phyloP scores from a whole-genome alignment of 225 moss, liverwort and hornwort species.

The Rhytidiadelphus loreus region DNA sequence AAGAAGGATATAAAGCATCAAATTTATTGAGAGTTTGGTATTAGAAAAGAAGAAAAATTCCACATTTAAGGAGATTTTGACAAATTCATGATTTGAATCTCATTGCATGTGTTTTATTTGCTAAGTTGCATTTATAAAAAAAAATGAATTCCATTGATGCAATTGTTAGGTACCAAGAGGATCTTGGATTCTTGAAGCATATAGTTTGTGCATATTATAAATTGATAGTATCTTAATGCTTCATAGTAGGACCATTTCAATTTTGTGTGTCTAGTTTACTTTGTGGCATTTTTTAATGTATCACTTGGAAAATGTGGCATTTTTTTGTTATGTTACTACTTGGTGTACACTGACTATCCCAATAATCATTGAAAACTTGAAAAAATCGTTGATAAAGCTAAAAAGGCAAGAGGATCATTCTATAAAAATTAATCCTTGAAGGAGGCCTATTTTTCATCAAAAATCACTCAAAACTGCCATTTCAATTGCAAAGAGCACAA shows the following conservation, averaged over 20 bases:
- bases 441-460: not conserved
- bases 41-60: not conserved
- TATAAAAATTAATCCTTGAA: too few species aligned
- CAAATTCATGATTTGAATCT: not conserved
- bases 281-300: not conserved
- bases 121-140: not conserved
- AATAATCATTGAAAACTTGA: not conserved
- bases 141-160: not conserved
- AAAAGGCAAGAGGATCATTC: rapidly evolving
- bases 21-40: not conserved
- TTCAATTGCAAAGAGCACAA: not conserved
- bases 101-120: not conserved
- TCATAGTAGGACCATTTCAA: not conserved
- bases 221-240: not conserved
- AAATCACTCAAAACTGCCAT: not conserved
- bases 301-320: not conserved
- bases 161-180: not conserved
- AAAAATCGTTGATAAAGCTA: not conserved
- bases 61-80: not conserved
- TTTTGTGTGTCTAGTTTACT: not conserved
- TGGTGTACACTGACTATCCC: not conserved
- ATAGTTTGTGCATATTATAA: not conserved
- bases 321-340: not conserved
- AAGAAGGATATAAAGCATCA: rapidly evolving
- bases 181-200: not conserved